Conservation (phyloP, 371 early-diverging fungal species). For the Mucor indicus region DNA sequence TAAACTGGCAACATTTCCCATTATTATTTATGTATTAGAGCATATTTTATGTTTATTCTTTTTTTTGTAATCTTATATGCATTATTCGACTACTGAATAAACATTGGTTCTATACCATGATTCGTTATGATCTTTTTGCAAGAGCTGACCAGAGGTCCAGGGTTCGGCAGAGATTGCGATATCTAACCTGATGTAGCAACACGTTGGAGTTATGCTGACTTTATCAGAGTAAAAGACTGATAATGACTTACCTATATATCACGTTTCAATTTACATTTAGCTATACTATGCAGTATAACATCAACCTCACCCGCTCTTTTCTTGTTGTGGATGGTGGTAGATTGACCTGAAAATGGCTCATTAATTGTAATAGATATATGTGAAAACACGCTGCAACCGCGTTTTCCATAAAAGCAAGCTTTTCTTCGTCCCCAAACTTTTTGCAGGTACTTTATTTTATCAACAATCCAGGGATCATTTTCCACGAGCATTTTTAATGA, state of each 20-base stretch:
- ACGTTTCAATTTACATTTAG: not conserved
- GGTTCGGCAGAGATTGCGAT: conserved; percentile 1
- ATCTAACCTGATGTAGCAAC: conserved; percentile 7
- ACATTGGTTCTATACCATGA: conserved; percentile 3
- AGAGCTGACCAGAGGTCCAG: conserved; percentile 1
- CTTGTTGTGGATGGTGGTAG: conserved; percentile 2
- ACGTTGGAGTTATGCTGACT: conserved; percentile 1
- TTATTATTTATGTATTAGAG: no score
- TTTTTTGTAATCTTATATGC: no score
- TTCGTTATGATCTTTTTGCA: conserved; percentile 1
- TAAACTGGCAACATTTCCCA: no score
- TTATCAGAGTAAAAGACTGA: conserved; percentile 3
- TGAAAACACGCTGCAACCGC: not conserved
- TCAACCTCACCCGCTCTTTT: not conserved
- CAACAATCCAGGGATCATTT: no score
- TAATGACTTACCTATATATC: conserved; percentile 1
- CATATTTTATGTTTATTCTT: no score
- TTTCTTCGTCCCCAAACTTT: not conserved
- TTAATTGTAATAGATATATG: conserved; percentile 1
- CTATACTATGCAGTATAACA: no score
- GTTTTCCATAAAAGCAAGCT: not conserved
- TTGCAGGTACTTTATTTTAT: not conserved
- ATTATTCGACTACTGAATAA: not conserved
- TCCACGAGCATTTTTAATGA: no score
- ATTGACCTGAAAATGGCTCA: conserved; percentile 1